Evolutionary conservation across 768 basidiomycete genomes (phyloP).

Genomic region (Amanita polypyramis): DNA sequence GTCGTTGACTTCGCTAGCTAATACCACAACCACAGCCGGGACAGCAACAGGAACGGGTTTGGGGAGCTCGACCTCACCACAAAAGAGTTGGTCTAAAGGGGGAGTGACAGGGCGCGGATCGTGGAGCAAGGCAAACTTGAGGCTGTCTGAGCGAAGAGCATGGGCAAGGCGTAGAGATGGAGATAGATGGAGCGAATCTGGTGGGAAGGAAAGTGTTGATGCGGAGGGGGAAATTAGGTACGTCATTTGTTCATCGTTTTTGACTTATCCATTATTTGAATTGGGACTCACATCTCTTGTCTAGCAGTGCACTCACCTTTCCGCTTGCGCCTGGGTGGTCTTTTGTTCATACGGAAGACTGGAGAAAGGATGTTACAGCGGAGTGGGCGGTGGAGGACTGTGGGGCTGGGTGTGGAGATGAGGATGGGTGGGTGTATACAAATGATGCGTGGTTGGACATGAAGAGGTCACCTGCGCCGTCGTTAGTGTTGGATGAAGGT

Average conservation of each 20-base stretch:
- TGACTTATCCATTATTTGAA: constrained; percentile 2
- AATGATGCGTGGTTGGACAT: constrained; percentile 66
- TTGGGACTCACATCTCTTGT: constrained; percentile 10
- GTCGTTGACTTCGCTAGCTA: background rate
- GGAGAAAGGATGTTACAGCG: constrained; percentile 56
- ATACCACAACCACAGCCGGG: no score
- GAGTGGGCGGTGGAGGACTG: constrained; percentile 33
- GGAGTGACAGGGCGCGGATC: constrained; percentile 13
- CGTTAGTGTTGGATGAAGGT: background rate
- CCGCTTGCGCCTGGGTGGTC: constrained; percentile 65
- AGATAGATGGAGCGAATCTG: constrained; percentile 53
- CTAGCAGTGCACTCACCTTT: constrained; percentile 74
- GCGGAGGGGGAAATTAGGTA: constrained; percentile 55
- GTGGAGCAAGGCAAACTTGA: constrained; percentile 37
- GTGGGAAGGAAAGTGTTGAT: constrained; percentile 26
- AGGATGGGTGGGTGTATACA: constrained; percentile 74
- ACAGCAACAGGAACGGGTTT: background rate
- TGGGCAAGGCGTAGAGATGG: constrained; percentile 65
- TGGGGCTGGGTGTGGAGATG: constrained; percentile 11
- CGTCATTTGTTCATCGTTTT: constrained; percentile 15
- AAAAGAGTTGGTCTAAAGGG: constrained; percentile 5
- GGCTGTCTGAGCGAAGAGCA: constrained; percentile 38
- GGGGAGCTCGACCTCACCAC: background rate
- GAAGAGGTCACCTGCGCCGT: constrained; percentile 18
- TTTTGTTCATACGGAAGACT: constrained; percentile 70